These are phyloP conservation scores for Amaranthus palmeri DNA, from an alignment of 148 eudicot genomes.

Conservation along the genomic window DNA sequence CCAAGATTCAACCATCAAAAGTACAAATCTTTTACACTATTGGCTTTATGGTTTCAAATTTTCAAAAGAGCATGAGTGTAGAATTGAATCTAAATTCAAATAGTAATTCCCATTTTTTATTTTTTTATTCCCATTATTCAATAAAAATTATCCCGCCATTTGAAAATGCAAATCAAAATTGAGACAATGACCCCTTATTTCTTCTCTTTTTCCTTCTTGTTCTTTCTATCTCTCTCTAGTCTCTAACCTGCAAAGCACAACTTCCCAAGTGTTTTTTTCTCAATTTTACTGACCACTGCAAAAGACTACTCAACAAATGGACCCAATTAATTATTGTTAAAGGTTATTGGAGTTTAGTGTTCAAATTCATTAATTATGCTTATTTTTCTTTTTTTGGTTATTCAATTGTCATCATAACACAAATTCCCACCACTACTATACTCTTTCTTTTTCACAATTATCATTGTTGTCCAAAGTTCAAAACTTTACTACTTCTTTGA, in stretches of 20 bases:
- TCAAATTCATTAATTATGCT: constrained; percentile 6
- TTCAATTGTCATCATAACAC: constrained; percentile 18
- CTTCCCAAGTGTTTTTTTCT: constrained; percentile 1
- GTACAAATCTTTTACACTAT: too few relatives aligned
- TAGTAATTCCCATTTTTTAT: not conserved
- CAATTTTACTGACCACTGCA: constrained; percentile 6
- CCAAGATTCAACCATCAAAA: constrained; percentile 1
- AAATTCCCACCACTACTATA: constrained; percentile 1
- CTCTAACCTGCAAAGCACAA: constrained; percentile 3
- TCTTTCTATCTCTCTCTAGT: constrained; percentile 5
- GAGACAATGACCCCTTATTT: constrained; percentile 15
- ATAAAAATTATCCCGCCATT: constrained; percentile 24
- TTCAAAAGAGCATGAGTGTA: constrained; percentile 1
- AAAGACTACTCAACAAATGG: not conserved
- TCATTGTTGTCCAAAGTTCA: constrained; percentile 24
- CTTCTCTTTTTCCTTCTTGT: constrained; percentile 8
- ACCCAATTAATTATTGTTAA: constrained; percentile 6
- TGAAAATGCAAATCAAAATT: constrained; percentile 19
- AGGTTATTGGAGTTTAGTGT: not conserved
- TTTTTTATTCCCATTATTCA: not conserved
- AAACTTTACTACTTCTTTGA: constrained; percentile 14
- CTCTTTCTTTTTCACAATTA: constrained; percentile 19
- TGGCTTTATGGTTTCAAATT: constrained; percentile 16
- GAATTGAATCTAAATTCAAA: constrained; percentile 13
- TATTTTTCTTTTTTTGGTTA: not conserved